A percentile compares a stretch with the other conserved stretches of the same genome.
phyloP scores from a whole-genome alignment of 169 alveolate genomes.

The Cryptosporidium tyzzeri region DNA sequence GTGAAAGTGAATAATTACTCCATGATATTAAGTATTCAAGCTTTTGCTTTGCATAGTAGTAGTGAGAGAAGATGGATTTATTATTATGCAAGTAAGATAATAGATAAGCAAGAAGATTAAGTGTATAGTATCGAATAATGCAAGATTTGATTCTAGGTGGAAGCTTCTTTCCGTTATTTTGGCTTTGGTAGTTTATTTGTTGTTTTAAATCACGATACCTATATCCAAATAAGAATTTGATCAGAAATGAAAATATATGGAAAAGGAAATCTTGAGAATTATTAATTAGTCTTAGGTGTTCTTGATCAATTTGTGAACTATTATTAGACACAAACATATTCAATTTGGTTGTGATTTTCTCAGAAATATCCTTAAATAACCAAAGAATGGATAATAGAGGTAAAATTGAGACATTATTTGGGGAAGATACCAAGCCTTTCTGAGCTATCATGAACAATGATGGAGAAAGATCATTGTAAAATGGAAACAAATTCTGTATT shows the following conservation, averaged over 20 bases:
- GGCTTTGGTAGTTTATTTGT: constrained; percentile 9
- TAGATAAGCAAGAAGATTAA: constrained; percentile 8
- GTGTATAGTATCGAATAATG: constrained; percentile 25
- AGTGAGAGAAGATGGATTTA: neutral
- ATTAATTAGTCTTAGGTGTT: neutral
- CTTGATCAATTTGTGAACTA: neutral
- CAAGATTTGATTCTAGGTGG: constrained; percentile 66
- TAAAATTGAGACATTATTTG: constrained; percentile 19
- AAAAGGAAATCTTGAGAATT: constrained; percentile 2
- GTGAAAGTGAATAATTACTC: constrained; percentile 8
- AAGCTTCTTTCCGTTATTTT: neutral
- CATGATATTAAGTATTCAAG: constrained; percentile 19
- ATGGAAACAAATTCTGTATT: constrained; percentile 10
- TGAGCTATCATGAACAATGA: constrained; percentile 35
- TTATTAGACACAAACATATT: neutral
- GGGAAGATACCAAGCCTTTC: neutral
- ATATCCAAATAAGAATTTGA: constrained; percentile 42
- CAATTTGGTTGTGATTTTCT: neutral
- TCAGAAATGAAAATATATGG: constrained; percentile 24
- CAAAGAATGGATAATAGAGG: constrained; percentile 49
- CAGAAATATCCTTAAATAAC: neutral
- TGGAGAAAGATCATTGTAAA: constrained; percentile 19
- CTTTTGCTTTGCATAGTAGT: constrained; percentile 10
- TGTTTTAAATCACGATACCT: neutral
- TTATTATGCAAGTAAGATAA: neutral